Conservation (phyloP, 2,329 filamentous ascomycete species). For the Xylariomycetidae sp. region DNA sequence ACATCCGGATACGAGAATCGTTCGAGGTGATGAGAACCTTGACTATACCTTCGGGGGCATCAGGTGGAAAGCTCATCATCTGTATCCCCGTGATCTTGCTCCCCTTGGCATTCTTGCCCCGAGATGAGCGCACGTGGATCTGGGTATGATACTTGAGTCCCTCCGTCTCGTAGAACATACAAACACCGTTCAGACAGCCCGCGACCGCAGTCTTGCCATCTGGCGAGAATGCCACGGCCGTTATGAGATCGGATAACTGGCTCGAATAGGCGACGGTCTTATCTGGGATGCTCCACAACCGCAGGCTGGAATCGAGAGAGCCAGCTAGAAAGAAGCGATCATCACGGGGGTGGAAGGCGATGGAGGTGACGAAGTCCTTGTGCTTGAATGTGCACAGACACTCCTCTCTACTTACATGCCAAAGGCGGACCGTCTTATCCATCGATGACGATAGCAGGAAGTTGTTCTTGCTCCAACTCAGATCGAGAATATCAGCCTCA, state of each 20-base stretch:
- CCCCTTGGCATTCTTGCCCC: conserved; percentile 90
- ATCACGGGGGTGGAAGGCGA: conserved; percentile 89
- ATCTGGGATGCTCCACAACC: conserved; percentile 96
- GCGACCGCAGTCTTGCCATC: conserved; percentile 88
- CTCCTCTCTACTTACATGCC: conserved; percentile 82
- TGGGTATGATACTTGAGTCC: conserved; percentile 79
- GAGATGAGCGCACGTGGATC: conserved; percentile 86
- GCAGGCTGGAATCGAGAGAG: conserved; percentile 80
- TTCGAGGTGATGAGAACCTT: conserved; percentile 92
- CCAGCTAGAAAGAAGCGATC: conserved; percentile 96
- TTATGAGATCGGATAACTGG: conserved; percentile 80
- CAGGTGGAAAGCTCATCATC: conserved; percentile 57
- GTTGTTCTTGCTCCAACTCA: conserved; percentile 99
- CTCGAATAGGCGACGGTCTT: conserved; percentile 83
- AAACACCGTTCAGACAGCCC: conserved; percentile 78
- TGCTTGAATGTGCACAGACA: conserved; percentile 94
- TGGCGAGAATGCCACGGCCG: conserved; percentile 87
- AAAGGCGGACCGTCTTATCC: conserved; percentile 94
- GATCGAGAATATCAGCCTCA: conserved; percentile 76
- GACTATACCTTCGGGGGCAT: conserved; percentile 54
- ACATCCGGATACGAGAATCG: conserved; percentile 85
- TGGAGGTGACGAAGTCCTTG: conserved; percentile 89
- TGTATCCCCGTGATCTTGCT: conserved; percentile 97
- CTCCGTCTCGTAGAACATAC: conserved; percentile 89
- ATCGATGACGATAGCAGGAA: conserved; percentile 94